Evolutionary conservation across 2,329 filamentous ascomycete species (phyloP).

Genomic region (Penicillium capsulatum): DNA sequence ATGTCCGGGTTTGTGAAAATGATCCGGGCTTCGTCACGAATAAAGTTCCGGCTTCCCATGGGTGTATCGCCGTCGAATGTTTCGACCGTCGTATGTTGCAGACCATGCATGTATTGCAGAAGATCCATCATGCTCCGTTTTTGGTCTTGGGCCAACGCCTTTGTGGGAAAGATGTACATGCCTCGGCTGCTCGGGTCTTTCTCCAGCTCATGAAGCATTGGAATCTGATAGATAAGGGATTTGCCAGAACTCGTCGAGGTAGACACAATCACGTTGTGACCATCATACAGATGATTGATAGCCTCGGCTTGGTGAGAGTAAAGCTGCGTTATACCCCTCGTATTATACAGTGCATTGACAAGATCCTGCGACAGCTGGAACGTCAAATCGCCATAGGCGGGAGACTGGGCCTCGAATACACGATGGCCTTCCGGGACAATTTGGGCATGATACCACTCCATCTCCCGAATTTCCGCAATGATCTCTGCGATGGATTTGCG

Average conservation of each 20-base stretch:
- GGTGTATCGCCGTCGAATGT: slow-evolving; percentile 95
- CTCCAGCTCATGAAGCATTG: slow-evolving; percentile 82
- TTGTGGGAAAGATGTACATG: slow-evolving; percentile 98
- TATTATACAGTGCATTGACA: slow-evolving; percentile 95
- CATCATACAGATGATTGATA: slow-evolving; percentile 79
- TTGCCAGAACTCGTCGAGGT: slow-evolving; percentile 97
- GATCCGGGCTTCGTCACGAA: slow-evolving; percentile 83
- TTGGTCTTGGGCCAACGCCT: slow-evolving; percentile 93
- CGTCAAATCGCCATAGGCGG: slow-evolving; percentile 75
- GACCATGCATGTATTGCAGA: slow-evolving; percentile 70
- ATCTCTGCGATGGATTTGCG: slow-evolving; percentile 80
- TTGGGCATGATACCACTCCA: slow-evolving; percentile 85
- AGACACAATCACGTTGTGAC: slow-evolving; percentile 82
- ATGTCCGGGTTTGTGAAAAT: slow-evolving; percentile 99
- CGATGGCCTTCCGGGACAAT: slow-evolving; percentile 91
- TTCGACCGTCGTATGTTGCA: slow-evolving; percentile 75
- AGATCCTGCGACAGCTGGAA: slow-evolving; percentile 85
- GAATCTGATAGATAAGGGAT: slow-evolving; percentile 95
- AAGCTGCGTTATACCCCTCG: slow-evolving; percentile 75
- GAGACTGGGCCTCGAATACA: slow-evolving; percentile 78
- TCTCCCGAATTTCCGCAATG: slow-evolving; percentile 72
- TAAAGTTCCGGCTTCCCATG: slow-evolving; percentile 69
- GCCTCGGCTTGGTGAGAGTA: slow-evolving; percentile 93
- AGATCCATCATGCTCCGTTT: slow-evolving; percentile 81
- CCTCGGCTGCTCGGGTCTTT: slow-evolving; percentile 71